phyloP scores from a whole-genome alignment of 495 filamentous ascomycete genomes.

The Hypoxylon crocopeplum region DNA sequence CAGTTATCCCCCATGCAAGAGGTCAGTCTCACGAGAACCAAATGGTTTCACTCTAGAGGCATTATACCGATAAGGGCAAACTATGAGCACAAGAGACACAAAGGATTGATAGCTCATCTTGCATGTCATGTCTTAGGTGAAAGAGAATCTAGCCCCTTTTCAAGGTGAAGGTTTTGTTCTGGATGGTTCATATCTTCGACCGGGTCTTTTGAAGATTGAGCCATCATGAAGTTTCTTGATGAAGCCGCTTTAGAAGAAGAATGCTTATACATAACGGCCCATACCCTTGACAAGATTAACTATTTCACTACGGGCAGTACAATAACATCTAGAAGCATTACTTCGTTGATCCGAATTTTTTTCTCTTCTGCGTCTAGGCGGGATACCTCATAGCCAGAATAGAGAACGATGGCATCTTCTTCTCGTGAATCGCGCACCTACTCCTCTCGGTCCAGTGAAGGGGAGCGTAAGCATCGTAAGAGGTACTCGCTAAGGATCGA shows the following conservation, averaged over 20 bases:
- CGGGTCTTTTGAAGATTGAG: background rate
- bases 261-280: background rate
- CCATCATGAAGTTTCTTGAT: background rate
- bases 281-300: background rate
- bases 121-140: background rate
- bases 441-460: background rate
- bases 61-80: too few relatives aligned
- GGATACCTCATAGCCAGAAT: background rate
- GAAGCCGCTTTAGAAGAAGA: background rate
- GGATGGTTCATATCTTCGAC: background rate
- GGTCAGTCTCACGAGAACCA: too few relatives aligned
- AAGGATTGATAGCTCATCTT: background rate
- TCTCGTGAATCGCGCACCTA: background rate
- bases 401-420: slow-evolving; percentile 2
- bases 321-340: background rate
- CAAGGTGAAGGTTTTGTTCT: background rate
- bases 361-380: too few relatives aligned
- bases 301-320: background rate
- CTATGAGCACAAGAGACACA: background rate
- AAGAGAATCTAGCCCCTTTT: background rate
- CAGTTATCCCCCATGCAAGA: too few relatives aligned
- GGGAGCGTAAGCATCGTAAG: slow-evolving; percentile 4
- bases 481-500: slow-evolving; percentile 24
- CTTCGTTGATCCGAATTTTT: background rate
- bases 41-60: too few relatives aligned